Conservation (phyloP, 306 rosid species). For the Prunus davidiana region DNA sequence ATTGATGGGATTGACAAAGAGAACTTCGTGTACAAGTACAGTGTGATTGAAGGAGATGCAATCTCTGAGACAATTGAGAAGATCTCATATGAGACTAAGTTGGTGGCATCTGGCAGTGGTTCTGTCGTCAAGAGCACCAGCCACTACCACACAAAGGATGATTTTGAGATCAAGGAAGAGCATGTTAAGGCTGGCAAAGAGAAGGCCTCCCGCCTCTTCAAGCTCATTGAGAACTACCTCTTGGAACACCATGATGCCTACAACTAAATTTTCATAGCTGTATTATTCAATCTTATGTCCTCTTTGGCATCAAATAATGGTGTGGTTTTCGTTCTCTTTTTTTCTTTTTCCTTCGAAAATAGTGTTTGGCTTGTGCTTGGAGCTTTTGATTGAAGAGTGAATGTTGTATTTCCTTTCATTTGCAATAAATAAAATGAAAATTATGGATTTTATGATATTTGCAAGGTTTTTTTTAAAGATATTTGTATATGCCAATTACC, state of each 20-base stretch:
- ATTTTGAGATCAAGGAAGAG: constrained; percentile 35
- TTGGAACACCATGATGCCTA: constrained; percentile 31
- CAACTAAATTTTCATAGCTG: constrained; percentile 15
- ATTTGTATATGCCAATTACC: too few relatives aligned
- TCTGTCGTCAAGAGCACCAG: constrained; percentile 30
- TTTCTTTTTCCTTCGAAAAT: background rate
- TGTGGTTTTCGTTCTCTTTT: background rate
- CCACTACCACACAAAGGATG: constrained; percentile 36
- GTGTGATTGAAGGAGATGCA: constrained; percentile 41
- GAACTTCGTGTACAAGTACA: constrained; percentile 36
- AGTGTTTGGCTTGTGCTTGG: background rate
- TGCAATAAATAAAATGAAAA: background rate
- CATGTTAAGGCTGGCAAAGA: constrained; percentile 33
- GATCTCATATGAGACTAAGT: constrained; percentile 29
- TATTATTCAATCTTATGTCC: background rate
- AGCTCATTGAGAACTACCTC: constrained; percentile 39
- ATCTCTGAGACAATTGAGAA: constrained; percentile 40
- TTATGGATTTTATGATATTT: background rate
- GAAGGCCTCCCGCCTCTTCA: constrained; percentile 26
- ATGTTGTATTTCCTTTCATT: background rate
- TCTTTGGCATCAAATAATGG: background rate
- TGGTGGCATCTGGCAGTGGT: constrained; percentile 37
- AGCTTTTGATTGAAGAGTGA: background rate
- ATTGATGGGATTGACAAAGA: constrained; percentile 46
- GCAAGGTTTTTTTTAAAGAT: background rate